Evolutionary conservation across 768 basidiomycete species (phyloP).

Genomic region (Mrakia blollopis): DNA sequence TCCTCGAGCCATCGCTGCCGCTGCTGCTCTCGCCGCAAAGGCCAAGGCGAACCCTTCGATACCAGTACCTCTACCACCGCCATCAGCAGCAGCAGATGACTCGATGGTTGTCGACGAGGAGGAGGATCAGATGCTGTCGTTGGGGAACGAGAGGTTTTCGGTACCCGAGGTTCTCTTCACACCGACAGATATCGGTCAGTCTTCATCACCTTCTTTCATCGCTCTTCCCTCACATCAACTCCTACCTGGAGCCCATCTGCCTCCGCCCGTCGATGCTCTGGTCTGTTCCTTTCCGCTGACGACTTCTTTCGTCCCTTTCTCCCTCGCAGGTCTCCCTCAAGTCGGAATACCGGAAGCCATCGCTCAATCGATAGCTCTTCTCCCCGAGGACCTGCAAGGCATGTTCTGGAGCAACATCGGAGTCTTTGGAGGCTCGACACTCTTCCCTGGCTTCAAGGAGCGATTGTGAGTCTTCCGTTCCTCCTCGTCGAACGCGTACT

Average conservation of each 20-base stretch:
- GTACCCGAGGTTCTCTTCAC: conserved; percentile 90
- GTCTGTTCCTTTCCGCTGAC: background rate
- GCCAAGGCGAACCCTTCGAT: conserved; percentile 48
- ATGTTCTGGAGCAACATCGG: conserved; percentile 96
- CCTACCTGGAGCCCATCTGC: background rate
- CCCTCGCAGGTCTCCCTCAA: conserved; percentile 63
- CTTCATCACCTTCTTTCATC: no score
- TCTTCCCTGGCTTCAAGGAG: conserved; percentile 65
- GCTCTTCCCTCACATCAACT: background rate
- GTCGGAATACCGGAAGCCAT: conserved; percentile 71
- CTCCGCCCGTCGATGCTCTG: background rate
- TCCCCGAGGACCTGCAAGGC: conserved; percentile 76
- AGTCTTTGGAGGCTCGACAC: conserved; percentile 75
- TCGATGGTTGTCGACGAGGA: conserved; percentile 32
- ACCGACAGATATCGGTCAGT: conserved; percentile 79
- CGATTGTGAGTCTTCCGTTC: conserved; percentile 65
- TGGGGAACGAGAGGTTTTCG: conserved; percentile 86
- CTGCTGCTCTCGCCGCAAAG: conserved; percentile 3
- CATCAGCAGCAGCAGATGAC: background rate
- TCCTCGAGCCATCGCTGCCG: conserved; percentile 32
- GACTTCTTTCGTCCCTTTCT: conserved; percentile 10
- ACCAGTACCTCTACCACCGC: conserved; percentile 52
- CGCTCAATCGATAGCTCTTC: conserved; percentile 64
- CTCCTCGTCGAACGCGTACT: background rate
- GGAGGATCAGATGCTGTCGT: conserved; percentile 58